A percentile compares a stretch with the other conserved stretches of the same genome.
These are phyloP conservation scores for Candida namnaoensis DNA, from an alignment of 805 yeast genomes.

Conservation along the genomic window DNA sequence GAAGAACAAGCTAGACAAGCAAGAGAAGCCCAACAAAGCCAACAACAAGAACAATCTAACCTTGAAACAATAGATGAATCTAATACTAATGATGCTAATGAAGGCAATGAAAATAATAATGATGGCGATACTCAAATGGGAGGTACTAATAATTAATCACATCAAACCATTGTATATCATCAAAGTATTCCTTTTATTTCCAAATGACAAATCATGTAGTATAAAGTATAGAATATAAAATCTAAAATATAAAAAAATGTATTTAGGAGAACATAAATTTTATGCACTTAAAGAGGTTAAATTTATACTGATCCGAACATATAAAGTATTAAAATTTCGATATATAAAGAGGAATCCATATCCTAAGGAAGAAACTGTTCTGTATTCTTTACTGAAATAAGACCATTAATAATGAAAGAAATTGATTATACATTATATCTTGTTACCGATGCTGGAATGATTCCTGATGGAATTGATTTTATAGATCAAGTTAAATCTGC, in stretches of 20 bases:
- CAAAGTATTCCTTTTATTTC: no score
- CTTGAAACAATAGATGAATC: slow-evolving; percentile 2
- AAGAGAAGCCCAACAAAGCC: slow-evolving; percentile 38
- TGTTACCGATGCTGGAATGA: slow-evolving; percentile 73
- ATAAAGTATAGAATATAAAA: no score
- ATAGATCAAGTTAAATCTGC: slow-evolving; percentile 56
- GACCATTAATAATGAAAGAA: neutral
- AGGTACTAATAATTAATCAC: slow-evolving; percentile 1
- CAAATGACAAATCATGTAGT: no score
- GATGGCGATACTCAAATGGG: slow-evolving; percentile 3
- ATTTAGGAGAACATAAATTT: no score
- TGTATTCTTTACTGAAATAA: no score
- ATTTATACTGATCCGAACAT: no score
- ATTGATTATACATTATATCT: slow-evolving; percentile 57
- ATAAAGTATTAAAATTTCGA: no score
- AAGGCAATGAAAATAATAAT: neutral
- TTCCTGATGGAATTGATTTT: slow-evolving; percentile 52
- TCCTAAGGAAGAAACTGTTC: neutral
- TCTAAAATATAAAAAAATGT: no score
- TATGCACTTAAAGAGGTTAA: no score
- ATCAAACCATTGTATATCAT: no score
- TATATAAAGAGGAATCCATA: no score
- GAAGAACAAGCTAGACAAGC: slow-evolving; percentile 93
- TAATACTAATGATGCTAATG: neutral
- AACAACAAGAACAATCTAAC: slow-evolving; percentile 2